These are phyloP conservation scores for Ogataea dorogensis DNA, from an alignment of 805 yeast species.

Conservation along the genomic window DNA sequence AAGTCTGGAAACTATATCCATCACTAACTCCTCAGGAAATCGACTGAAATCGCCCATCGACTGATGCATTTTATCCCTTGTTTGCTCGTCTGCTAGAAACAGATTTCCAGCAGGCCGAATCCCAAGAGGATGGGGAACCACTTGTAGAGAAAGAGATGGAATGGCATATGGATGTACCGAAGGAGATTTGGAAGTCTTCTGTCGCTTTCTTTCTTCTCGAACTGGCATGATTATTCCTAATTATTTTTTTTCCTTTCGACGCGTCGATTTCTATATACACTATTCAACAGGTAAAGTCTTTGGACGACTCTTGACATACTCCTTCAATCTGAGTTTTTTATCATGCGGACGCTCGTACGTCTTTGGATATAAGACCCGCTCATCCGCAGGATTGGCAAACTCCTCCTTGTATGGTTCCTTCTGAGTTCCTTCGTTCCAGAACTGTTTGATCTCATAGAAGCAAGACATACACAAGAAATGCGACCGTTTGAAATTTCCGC, in stretches of 20 bases:
- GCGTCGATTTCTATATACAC: constrained; percentile 16
- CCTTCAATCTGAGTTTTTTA: constrained; percentile 49
- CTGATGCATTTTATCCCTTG: constrained; percentile 21
- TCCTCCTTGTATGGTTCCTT: constrained; percentile 37
- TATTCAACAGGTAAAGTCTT: constrained; percentile 51
- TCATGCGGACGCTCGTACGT: constrained; percentile 49
- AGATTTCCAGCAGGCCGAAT: constrained; percentile 75
- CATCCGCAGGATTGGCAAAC: constrained; percentile 56
- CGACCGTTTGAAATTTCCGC: constrained; percentile 88
- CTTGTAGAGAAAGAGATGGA: constrained; percentile 21
- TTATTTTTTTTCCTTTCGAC: constrained; percentile 9
- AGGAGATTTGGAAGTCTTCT: not conserved
- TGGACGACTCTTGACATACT: constrained; percentile 54
- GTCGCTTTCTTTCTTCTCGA: constrained; percentile 3
- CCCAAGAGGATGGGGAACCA: constrained; percentile 64
- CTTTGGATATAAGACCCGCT: constrained; percentile 70
- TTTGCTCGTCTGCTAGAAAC: constrained; percentile 22
- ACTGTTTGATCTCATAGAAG: constrained; percentile 71
- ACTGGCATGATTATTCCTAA: constrained; percentile 2
- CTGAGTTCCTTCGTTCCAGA: constrained; percentile 52
- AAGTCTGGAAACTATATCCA: constrained; percentile 51
- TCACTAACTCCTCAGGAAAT: constrained; percentile 63
- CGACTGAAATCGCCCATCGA: constrained; percentile 53
- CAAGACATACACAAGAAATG: constrained; percentile 93
- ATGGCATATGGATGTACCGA: constrained; percentile 16